Percentiles rank a stretch among this genome's conserved stretches.
phyloP scores from a whole-genome alignment of 345 rosid genomes.

The Lumnitzera racemosa region DNA sequence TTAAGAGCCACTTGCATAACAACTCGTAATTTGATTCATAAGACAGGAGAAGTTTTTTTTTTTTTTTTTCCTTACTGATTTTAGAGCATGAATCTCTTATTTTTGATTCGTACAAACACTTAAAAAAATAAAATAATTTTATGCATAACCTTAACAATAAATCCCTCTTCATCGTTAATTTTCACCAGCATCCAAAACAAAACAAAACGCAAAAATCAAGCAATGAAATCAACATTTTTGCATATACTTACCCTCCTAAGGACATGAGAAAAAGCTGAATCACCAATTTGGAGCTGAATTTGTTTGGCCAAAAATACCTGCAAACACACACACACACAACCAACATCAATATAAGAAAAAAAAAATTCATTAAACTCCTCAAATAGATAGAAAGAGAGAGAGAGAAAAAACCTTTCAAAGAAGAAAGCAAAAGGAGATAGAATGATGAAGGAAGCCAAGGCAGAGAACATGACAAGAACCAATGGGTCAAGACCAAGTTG shows the following conservation, averaged over 20 bases:
- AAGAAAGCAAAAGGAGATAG: conserved; percentile 58
- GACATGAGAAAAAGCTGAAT: conserved; percentile 63
- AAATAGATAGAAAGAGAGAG: neutral
- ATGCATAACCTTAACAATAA: neutral
- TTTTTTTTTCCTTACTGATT: too few relatives aligned
- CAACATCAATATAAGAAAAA: neutral
- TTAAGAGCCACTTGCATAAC: too few relatives aligned
- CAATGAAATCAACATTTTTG: neutral
- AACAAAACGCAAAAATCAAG: neutral
- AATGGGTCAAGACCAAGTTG: conserved; percentile 62
- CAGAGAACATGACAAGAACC: conserved; percentile 58
- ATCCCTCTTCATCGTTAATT: too few relatives aligned
- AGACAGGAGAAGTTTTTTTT: too few relatives aligned
- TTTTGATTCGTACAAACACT: too few relatives aligned
- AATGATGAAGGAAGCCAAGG: conserved; percentile 63
- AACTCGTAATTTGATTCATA: too few relatives aligned
- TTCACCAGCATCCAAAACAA: neutral
- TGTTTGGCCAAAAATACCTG: conserved; percentile 77
- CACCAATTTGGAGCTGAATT: conserved; percentile 38
- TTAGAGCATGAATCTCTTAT: too few relatives aligned
- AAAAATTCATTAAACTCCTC: neutral
- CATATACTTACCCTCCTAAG: conserved; percentile 60
- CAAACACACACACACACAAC: conserved; percentile 2
- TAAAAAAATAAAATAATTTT: too few relatives aligned
- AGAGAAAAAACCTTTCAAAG: conserved; percentile 55